phyloP scores from a whole-genome alignment of 1,139 yeast species.

The Suhomyces panamericanus region DNA sequence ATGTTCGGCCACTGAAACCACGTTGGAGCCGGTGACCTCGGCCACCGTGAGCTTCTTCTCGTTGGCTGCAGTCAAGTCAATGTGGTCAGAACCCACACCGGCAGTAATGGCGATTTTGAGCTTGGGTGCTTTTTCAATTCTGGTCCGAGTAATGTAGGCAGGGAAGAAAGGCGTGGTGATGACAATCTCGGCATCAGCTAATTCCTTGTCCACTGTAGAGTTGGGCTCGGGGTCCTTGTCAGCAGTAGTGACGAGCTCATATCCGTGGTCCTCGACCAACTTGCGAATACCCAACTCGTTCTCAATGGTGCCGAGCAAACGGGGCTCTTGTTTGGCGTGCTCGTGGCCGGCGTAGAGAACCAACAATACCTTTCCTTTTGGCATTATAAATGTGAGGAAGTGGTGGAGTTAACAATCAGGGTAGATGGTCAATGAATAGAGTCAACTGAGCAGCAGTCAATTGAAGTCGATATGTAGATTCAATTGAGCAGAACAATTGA shows the following conservation, averaged over 20 bases:
- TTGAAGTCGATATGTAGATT: no score
- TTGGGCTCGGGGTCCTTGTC: conserved; percentile 65
- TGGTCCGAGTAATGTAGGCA: conserved; percentile 66
- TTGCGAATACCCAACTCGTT: conserved; percentile 72
- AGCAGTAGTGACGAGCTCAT: conserved; percentile 63
- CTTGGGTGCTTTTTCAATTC: conserved; percentile 71
- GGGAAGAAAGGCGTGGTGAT: conserved; percentile 87
- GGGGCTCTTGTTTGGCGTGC: conserved; percentile 61
- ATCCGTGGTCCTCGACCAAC: conserved; percentile 67
- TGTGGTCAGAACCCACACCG: conserved; percentile 84
- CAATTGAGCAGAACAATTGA: no score
- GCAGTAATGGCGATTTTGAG: conserved; percentile 75
- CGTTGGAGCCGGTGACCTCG: conserved; percentile 84
- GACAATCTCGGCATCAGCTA: conserved; percentile 71
- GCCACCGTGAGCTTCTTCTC: conserved; percentile 61
- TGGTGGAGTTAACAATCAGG: no score
- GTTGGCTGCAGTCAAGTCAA: conserved; percentile 74
- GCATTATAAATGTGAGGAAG: conserved; percentile 9
- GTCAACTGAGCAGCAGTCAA: no score
- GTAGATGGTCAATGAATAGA: no score
- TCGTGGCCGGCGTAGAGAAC: conserved; percentile 56
- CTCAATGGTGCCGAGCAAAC: conserved; percentile 69
- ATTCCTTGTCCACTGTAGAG: conserved; percentile 61
- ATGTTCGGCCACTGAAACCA: conserved; percentile 80
- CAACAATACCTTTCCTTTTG: conserved; percentile 49